These are phyloP conservation scores for Colletotrichum lini DNA, from an alignment of 2,329 filamentous ascomycete genomes.

Conservation along the genomic window DNA sequence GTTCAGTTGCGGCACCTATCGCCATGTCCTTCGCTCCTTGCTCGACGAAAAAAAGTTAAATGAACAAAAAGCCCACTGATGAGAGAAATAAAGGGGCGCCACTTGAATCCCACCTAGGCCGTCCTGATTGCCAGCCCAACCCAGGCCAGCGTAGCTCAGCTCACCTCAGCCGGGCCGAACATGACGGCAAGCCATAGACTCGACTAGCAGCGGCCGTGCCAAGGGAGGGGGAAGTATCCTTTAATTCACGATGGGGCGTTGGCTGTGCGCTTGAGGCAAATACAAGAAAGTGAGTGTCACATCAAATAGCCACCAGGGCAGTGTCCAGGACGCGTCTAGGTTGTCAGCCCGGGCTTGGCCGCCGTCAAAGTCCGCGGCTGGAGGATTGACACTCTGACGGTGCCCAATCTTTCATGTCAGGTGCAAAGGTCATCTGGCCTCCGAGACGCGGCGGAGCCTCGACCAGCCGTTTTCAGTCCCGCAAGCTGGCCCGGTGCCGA, in stretches of 20 bases:
- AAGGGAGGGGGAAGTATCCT: background rate
- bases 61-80: background rate
- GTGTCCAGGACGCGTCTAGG: background rate
- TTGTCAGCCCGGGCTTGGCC: background rate
- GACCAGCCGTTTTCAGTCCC: too few relatives aligned
- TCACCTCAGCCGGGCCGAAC: background rate
- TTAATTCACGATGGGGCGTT: background rate
- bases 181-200: background rate
- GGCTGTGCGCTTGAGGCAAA: background rate
- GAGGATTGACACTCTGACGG: background rate
- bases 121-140: background rate
- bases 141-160: background rate
- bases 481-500: background rate
- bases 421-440: background rate
- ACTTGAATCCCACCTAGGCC: background rate
- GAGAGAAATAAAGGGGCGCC: background rate
- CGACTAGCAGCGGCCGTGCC: background rate
- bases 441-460: too few relatives aligned
- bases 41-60: constrained; percentile 1
- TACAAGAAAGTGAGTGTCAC: background rate
- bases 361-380: background rate
- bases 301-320: background rate
- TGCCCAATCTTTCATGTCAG: background rate
- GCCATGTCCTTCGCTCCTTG: background rate
- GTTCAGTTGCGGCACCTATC: background rate